phyloP scores from a whole-genome alignment of 768 basidiomycete species.

The Kwoniella sp. region DNA sequence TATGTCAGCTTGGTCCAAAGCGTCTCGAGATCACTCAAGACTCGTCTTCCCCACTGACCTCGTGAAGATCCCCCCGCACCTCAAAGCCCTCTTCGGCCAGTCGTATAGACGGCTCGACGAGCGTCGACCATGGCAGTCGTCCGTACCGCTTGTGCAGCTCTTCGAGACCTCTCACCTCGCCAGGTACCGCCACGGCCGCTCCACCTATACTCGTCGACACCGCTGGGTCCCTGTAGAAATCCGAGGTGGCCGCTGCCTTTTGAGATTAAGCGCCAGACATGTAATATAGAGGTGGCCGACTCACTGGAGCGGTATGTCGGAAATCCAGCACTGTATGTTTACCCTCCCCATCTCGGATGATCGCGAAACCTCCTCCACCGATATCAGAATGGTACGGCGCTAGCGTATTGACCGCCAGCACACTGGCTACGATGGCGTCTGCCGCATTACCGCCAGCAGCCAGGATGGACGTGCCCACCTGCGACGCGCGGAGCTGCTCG shows the following conservation, averaged over 20 bases:
- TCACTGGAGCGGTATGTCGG: conserved; percentile 39
- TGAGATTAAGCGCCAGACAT: too few relatives aligned
- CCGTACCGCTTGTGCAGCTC: conserved; percentile 77
- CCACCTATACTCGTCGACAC: conserved; percentile 59
- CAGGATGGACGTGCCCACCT: conserved; percentile 31
- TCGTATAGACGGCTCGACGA: conserved; percentile 67
- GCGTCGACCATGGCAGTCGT: conserved; percentile 64
- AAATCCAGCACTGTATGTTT: conserved; percentile 32
- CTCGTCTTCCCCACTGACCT: conserved; percentile 16
- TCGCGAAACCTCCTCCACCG: conserved; percentile 44
- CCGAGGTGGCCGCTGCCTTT: conserved; percentile 26
- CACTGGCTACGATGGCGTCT: conserved; percentile 40
- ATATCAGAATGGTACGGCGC: conserved; percentile 36
- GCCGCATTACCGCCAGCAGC: conserved; percentile 36
- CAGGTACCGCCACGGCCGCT: conserved; percentile 76
- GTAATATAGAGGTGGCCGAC: too few relatives aligned
- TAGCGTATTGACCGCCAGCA: conserved; percentile 33
- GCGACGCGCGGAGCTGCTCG: conserved; percentile 30
- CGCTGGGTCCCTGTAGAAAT: conserved; percentile 24
- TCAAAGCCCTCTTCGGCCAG: conserved; percentile 68
- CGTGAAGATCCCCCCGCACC: conserved; percentile 24
- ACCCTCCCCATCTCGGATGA: conserved; percentile 24
- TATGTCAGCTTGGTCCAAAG: not conserved
- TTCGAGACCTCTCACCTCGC: conserved; percentile 79
- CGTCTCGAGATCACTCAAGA: not conserved